Percentiles rank a stretch among this genome's conserved stretches.
phyloP scores from a whole-genome alignment of 441 rosid species.

The Viola pubescens region DNA sequence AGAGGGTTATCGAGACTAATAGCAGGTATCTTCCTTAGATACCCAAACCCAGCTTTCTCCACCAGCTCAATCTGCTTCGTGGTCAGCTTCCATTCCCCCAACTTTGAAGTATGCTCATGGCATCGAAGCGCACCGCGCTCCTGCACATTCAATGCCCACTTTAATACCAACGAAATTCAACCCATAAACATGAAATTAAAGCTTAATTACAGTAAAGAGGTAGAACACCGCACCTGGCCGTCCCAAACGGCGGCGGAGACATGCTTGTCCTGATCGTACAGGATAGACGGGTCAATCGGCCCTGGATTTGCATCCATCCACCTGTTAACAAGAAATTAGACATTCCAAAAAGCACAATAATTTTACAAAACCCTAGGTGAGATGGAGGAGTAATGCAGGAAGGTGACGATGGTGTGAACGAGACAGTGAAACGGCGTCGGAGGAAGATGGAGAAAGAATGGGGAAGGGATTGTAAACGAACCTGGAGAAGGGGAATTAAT shows the following conservation, averaged over 20 bases:
- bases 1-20: conserved; percentile 92
- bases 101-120: conserved; percentile 93
- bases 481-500: not conserved
- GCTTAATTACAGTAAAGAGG: not conserved
- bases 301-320: conserved; percentile 58
- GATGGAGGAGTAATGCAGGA: not conserved
- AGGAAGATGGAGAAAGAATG: not conserved
- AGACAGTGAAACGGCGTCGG: not conserved
- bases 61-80: conserved; percentile 72
- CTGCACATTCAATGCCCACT: conserved; percentile 23
- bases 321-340: conserved; percentile 1
- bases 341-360: not conserved
- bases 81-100: conserved; percentile 87
- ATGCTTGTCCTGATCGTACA: conserved; percentile 92
- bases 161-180: not conserved
- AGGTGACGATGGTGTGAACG: not conserved
- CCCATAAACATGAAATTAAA: not conserved
- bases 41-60: conserved; percentile 84
- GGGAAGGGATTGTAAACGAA: not conserved
- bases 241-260: conserved; percentile 98
- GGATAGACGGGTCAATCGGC: conserved; percentile 57
- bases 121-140: conserved; percentile 98
- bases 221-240: conserved; percentile 56
- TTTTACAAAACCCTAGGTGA: not conserved
- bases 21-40: conserved; percentile 83